Conservation (phyloP, 2,329 filamentous ascomycete genomes). For the Talaromyces atroroseus region DNA sequence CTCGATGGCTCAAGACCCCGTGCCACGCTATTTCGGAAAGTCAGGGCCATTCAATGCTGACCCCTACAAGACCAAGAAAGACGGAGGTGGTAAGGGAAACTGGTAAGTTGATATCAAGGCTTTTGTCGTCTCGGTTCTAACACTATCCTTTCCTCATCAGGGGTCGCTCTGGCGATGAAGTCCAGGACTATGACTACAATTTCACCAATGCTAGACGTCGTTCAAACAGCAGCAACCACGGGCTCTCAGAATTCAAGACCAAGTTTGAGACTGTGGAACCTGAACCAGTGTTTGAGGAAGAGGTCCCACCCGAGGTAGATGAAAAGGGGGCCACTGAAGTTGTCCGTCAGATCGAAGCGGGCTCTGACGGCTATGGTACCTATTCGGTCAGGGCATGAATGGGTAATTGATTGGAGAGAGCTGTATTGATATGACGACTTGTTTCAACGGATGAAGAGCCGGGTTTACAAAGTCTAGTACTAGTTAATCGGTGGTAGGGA, state of each 20-base stretch:
- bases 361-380: not conserved
- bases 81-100: conserved; percentile 85
- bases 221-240: conserved; percentile 79
- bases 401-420: not conserved
- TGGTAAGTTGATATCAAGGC: conserved; percentile 58
- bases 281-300: conserved; percentile 89
- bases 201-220: conserved; percentile 82
- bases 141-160: conserved; percentile 41
- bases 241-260: conserved; percentile 78
- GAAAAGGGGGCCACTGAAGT: conserved; percentile 3
- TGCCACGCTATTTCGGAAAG: conserved; percentile 93
- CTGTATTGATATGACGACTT: not conserved
- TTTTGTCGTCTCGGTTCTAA: conserved; percentile 1
- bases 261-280: conserved; percentile 90
- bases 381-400: not conserved
- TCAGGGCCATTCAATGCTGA: conserved; percentile 72
- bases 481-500: no score
- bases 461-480: no score
- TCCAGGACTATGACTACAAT: conserved; percentile 77
- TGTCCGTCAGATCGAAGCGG: conserved; percentile 3
- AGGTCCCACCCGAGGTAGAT: conserved; percentile 47
- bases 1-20: conserved; percentile 61
- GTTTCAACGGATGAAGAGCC: not conserved
- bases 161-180: conserved; percentile 78
- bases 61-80: conserved; percentile 95